A percentile compares a stretch with the other conserved stretches of the same genome.
Evolutionary conservation across 2,329 filamentous ascomycete genomes (phyloP).

Genomic region (Colletotrichum sp.): DNA sequence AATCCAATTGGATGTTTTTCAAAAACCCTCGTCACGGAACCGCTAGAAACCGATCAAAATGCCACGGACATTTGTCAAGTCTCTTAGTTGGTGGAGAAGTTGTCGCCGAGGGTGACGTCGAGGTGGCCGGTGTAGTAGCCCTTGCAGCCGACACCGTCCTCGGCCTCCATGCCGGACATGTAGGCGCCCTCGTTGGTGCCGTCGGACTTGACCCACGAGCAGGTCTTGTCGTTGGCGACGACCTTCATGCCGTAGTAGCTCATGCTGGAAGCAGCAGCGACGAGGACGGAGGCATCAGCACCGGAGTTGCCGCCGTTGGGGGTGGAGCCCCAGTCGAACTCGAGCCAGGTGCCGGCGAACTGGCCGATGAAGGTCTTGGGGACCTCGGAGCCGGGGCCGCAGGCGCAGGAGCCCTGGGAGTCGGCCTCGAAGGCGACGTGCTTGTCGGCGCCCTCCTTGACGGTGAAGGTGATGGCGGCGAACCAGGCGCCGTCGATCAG

Average conservation of each 20-base stretch:
- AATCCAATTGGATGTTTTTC: neutral
- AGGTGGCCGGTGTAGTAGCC: constrained; percentile 32
- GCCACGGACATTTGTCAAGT: neutral
- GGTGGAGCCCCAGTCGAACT: constrained; percentile 52
- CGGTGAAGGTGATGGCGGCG: constrained; percentile 45
- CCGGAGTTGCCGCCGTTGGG: constrained; percentile 56
- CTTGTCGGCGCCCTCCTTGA: constrained; percentile 40
- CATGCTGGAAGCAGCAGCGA: constrained; percentile 38
- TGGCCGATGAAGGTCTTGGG: constrained; percentile 42
- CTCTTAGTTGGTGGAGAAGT: neutral
- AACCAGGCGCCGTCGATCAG: constrained; percentile 55
- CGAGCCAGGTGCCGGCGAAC: constrained; percentile 51
- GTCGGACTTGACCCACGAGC: constrained; percentile 43
- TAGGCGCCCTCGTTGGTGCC: constrained; percentile 40
- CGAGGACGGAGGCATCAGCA: constrained; percentile 55
- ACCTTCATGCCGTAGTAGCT: constrained; percentile 41
- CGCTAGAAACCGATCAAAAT: neutral
- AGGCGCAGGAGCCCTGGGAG: constrained; percentile 55
- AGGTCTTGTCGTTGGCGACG: constrained; percentile 42
- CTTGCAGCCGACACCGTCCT: constrained; percentile 47
- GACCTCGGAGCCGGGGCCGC: constrained; percentile 35
- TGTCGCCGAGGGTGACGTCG: constrained; percentile 35
- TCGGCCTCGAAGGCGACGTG: constrained; percentile 49
- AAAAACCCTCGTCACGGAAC: neutral
- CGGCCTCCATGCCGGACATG: constrained; percentile 37